These are phyloP conservation scores for Helotiales sp. DNA, from an alignment of 2,329 filamentous ascomycete genomes.

Conservation along the genomic window DNA sequence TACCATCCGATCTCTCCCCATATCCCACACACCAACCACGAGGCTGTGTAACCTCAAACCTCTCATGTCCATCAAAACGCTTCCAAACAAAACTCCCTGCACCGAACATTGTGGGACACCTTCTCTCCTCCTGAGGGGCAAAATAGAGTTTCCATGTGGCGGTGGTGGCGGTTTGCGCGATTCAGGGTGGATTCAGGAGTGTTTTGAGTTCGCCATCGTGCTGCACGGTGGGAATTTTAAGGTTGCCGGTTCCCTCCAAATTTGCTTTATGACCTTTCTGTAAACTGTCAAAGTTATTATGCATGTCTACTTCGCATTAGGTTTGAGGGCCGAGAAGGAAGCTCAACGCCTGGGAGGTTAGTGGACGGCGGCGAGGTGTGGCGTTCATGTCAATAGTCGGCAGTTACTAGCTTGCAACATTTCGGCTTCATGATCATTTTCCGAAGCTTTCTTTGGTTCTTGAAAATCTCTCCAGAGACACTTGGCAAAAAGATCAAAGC, in stretches of 20 bases:
- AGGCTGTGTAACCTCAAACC: neutral
- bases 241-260: neutral
- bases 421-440: neutral
- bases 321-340: neutral
- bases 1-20: neutral
- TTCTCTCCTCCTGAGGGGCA: neutral
- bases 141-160: neutral
- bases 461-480: neutral
- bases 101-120: neutral
- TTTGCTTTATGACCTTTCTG: too few species aligned
- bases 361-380: neutral
- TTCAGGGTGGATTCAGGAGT: neutral
- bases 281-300: neutral
- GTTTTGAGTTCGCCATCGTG: neutral
- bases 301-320: neutral
- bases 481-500: neutral
- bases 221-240: neutral
- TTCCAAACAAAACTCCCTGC: neutral
- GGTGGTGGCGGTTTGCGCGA: neutral
- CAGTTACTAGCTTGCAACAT: neutral
- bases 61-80: neutral
- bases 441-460: neutral
- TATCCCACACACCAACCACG: neutral
- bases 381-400: neutral
- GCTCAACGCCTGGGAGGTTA: neutral